Percentiles rank a stretch among this genome's conserved stretches.
Evolutionary conservation across 2,329 filamentous ascomycete genomes (phyloP).

Genomic region (Annulohypoxylon truncatum): DNA sequence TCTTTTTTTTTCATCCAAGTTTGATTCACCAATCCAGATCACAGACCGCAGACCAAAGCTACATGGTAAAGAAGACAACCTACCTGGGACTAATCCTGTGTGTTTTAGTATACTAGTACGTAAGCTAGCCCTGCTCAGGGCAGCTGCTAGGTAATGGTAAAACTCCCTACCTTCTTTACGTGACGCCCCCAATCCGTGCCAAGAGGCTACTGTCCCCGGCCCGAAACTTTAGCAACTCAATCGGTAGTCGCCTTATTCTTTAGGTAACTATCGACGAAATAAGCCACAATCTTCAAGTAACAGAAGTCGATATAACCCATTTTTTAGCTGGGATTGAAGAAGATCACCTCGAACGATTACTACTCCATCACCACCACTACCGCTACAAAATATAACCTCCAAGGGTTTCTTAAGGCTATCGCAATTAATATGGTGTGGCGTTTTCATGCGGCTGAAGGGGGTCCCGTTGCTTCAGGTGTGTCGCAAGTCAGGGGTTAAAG

Average conservation of each 20-base stretch:
- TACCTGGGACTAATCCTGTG: too few species aligned
- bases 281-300: neutral
- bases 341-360: neutral
- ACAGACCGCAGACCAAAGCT: neutral
- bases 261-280: neutral
- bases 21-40: neutral
- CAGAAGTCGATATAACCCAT: neutral
- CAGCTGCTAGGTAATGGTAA: neutral
- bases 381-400: neutral
- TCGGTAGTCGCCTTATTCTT: neutral
- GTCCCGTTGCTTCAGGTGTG: constrained; percentile 45
- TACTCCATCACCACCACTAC: neutral
- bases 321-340: neutral
- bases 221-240: constrained; percentile 15
- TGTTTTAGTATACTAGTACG: neutral
- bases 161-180: constrained; percentile 1
- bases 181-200: constrained; percentile 13
- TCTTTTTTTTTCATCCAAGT: neutral
- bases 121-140: neutral
- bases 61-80: too few species aligned
- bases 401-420: neutral
- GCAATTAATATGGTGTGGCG: constrained; percentile 22
- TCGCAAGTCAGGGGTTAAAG: constrained; percentile 47
- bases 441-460: constrained; percentile 37
- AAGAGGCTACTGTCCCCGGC: constrained; percentile 8